phyloP scores from a whole-genome alignment of 768 basidiomycete species.

The Steccherinum ochraceum region DNA sequence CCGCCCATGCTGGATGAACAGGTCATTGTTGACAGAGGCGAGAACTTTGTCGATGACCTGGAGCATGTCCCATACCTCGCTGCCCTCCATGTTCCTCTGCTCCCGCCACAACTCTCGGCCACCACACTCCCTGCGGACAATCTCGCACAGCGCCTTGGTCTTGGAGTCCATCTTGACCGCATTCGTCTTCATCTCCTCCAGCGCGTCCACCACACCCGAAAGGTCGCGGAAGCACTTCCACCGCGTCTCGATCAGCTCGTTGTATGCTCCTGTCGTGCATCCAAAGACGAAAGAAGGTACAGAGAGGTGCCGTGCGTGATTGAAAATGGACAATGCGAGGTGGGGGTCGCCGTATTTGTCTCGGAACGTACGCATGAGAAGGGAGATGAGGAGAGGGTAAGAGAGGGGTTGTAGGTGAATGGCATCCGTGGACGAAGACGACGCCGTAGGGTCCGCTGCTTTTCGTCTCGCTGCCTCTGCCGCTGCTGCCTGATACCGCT shows the following conservation, averaged over 20 bases:
- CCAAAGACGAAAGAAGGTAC: constrained; percentile 83
- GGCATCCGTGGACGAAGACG: constrained; percentile 9
- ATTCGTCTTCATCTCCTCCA: constrained; percentile 80
- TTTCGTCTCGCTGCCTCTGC: constrained; percentile 33
- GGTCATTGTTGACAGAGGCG: constrained; percentile 10
- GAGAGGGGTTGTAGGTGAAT: constrained; percentile 50
- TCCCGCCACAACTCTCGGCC: constrained; percentile 47
- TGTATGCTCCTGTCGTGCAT: constrained; percentile 83
- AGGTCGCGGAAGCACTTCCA: constrained; percentile 85
- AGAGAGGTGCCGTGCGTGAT: constrained; percentile 68
- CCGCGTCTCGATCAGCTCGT: constrained; percentile 79
- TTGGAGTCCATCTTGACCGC: constrained; percentile 59
- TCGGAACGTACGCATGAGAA: constrained; percentile 73
- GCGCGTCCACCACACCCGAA: constrained; percentile 59
- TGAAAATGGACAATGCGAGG: constrained; percentile 76
- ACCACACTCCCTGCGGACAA: constrained; percentile 56
- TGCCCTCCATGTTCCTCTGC: constrained; percentile 37
- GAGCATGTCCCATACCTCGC: constrained; percentile 47
- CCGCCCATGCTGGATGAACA: neutral
- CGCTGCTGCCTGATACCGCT: constrained; percentile 42
- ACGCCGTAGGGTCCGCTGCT: constrained; percentile 1
- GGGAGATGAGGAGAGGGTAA: constrained; percentile 72
- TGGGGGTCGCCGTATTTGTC: constrained; percentile 75
- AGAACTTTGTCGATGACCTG: constrained; percentile 42
- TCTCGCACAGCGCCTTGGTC: constrained; percentile 59